Percentiles rank a stretch among this genome's conserved stretches.
Conservation (phyloP, 148 eudicot species). For the Amaranthus hypochondriacus region DNA sequence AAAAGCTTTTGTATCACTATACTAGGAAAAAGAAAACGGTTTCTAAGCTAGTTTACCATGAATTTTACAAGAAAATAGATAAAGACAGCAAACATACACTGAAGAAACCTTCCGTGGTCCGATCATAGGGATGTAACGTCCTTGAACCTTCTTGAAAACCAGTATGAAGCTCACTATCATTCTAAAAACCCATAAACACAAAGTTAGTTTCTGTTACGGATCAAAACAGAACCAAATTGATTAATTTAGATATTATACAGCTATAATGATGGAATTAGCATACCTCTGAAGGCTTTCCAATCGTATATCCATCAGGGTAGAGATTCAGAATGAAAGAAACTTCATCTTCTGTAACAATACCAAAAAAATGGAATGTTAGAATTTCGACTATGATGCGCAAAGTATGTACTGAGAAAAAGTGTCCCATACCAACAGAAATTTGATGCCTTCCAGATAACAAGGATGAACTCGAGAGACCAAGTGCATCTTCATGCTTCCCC, state of each 20-base stretch:
- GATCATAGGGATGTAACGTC: constrained; percentile 74
- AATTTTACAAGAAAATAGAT: background rate
- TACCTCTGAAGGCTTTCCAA: constrained; percentile 76
- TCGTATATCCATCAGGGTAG: constrained; percentile 77
- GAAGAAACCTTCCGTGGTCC: constrained; percentile 75
- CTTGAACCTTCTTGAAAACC: constrained; percentile 55
- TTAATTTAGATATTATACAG: background rate
- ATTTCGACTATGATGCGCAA: background rate
- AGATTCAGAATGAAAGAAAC: constrained; percentile 74
- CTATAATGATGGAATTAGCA: constrained; percentile 14
- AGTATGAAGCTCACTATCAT: constrained; percentile 40
- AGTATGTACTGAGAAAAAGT: background rate
- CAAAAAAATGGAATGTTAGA: background rate
- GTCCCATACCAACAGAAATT: constrained; percentile 28
- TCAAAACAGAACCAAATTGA: background rate
- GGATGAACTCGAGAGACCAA: constrained; percentile 43
- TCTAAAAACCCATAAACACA: constrained; percentile 27
- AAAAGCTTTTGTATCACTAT: background rate
- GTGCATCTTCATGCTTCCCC: constrained; percentile 43
- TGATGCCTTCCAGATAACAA: constrained; percentile 19
- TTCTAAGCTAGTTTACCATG: background rate
- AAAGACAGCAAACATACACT: constrained; percentile 42
- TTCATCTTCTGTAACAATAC: constrained; percentile 49
- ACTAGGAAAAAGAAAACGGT: background rate
- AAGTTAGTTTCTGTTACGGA: constrained; percentile 4